Evolutionary conservation across 768 basidiomycete species (phyloP).

Genomic region (Tulasnella sp.): DNA sequence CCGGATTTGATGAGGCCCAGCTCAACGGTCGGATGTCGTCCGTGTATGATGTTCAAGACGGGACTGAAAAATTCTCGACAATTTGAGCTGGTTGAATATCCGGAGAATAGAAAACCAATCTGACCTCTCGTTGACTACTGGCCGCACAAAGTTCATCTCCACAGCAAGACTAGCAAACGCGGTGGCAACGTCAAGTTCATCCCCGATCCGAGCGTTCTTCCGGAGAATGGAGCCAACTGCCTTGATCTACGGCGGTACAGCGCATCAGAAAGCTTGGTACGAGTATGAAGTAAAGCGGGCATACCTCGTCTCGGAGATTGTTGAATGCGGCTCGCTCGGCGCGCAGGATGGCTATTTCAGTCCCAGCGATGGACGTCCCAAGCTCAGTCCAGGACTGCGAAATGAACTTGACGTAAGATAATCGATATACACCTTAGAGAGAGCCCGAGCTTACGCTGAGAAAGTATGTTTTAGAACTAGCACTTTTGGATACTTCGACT

Average conservation of each 20-base stretch:
- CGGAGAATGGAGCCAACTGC: slow-evolving; percentile 44
- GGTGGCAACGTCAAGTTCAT: slow-evolving; percentile 81
- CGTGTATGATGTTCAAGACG: slow-evolving; percentile 65
- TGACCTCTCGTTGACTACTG: slow-evolving; percentile 65
- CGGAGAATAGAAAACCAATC: slow-evolving; percentile 31
- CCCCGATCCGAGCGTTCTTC: slow-evolving; percentile 69
- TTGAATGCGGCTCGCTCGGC: slow-evolving; percentile 75
- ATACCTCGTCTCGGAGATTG: slow-evolving; percentile 60
- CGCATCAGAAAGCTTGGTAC: not conserved
- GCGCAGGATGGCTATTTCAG: slow-evolving; percentile 46
- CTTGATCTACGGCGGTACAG: not conserved
- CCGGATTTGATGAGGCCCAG: slow-evolving; percentile 70
- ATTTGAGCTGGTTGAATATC: not conserved
- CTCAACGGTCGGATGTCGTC: slow-evolving; percentile 92
- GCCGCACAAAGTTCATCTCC: slow-evolving; percentile 73
- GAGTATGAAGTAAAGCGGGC: slow-evolving; percentile 20
- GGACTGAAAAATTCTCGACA: slow-evolving; percentile 37
- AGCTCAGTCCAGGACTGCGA: slow-evolving; percentile 68
- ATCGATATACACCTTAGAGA: not conserved
- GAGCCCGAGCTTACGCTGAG: slow-evolving; percentile 44
- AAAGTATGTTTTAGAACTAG: slow-evolving; percentile 65
- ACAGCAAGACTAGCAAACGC: slow-evolving; percentile 76
- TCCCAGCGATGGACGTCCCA: slow-evolving; percentile 62
- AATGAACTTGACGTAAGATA: not conserved
- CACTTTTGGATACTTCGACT: slow-evolving; percentile 55